Percentiles rank a stretch among this genome's conserved stretches.
phyloP scores from a whole-genome alignment of 2,329 filamentous ascomycete species.

The Talaromyces funiculosus region DNA sequence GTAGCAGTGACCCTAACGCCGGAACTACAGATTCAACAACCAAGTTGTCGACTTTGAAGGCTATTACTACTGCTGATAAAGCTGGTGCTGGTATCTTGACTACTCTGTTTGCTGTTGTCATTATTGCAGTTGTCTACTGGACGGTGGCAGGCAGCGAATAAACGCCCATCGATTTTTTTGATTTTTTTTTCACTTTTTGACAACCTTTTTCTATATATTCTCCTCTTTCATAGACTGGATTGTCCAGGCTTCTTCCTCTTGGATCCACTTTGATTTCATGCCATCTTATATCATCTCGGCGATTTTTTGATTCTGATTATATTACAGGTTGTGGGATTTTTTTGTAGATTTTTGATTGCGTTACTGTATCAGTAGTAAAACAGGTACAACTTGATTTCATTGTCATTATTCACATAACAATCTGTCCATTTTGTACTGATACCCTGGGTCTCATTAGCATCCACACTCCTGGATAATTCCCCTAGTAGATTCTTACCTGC shows the following conservation, averaged over 20 bases:
- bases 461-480: too few species aligned
- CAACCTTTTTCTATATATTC: background rate
- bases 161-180: background rate
- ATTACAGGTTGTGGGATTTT: background rate
- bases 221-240: background rate
- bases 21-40: constrained; percentile 20
- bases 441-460: background rate
- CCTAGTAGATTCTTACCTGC: background rate
- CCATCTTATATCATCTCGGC: background rate
- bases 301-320: background rate
- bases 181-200: background rate
- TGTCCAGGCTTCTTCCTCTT: background rate
- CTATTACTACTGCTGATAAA: constrained; percentile 32
- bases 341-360: background rate
- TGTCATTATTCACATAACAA: background rate
- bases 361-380: background rate
- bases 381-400: background rate
- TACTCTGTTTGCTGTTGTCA: constrained; percentile 27
- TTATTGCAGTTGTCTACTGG: constrained; percentile 35
- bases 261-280: background rate
- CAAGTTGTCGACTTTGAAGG: constrained; percentile 6
- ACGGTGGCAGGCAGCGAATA: constrained; percentile 18
- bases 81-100: constrained; percentile 43
- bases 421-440: background rate
- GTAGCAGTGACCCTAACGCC: constrained; percentile 23